Conservation (phyloP, 495 filamentous ascomycete species). For the Penicillium atrosanguineum region DNA sequence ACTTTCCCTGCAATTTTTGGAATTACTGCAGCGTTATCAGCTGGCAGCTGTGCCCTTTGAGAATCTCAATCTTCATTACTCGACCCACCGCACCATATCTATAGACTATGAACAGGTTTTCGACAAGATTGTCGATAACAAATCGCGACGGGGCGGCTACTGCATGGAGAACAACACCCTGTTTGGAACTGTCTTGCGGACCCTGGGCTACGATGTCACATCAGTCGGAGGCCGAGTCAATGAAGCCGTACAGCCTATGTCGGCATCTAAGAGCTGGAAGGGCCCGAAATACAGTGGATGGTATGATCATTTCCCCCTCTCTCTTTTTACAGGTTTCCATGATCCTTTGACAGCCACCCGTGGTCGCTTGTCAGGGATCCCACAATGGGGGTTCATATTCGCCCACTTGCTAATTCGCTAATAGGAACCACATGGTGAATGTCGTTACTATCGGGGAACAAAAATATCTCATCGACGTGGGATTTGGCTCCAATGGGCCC, state of each 20-base stretch:
- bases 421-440: slow-evolving; percentile 54
- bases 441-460: slow-evolving; percentile 52
- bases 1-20: too few relatives aligned
- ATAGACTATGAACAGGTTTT: slow-evolving; percentile 25
- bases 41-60: slow-evolving; percentile 64
- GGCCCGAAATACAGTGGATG: slow-evolving; percentile 20
- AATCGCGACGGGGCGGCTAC: slow-evolving; percentile 55
- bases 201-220: slow-evolving; percentile 51
- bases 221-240: not conserved
- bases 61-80: slow-evolving; percentile 56
- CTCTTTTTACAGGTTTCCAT: too few relatives aligned
- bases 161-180: slow-evolving; percentile 70
- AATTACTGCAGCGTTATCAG: slow-evolving; percentile 28
- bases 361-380: too few relatives aligned
- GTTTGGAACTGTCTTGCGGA: slow-evolving; percentile 58
- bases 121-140: slow-evolving; percentile 54
- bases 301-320: not conserved
- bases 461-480: slow-evolving; percentile 63
- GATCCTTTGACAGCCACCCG: too few relatives aligned
- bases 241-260: slow-evolving; percentile 12
- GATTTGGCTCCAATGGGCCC: slow-evolving; percentile 58
- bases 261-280: slow-evolving; percentile 14
- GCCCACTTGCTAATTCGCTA: too few relatives aligned
- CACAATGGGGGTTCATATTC: too few relatives aligned
- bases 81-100: not conserved